Evolutionary conservation across 1,139 yeast genomes (phyloP), one percentile per base, ranked within the genome.

Genomic region (Candida tropicalis): DNA sequence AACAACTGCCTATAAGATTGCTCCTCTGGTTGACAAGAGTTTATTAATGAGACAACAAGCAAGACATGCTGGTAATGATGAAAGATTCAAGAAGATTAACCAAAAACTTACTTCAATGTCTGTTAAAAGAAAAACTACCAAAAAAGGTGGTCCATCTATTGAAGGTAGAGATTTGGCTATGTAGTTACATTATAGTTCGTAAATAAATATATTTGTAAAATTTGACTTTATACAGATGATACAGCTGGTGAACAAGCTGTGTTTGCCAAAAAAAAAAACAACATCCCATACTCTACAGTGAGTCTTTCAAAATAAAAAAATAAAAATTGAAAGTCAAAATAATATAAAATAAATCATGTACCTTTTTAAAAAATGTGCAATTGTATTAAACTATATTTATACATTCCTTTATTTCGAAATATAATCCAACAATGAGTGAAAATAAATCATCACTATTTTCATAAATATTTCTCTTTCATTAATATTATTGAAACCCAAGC

Each of bases 1-100:
- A 53, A 85, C 95, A 2, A 82, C 90, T 6, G 96, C 93, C 47
- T 91, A 88, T 70, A 87, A 86, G 58, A 84, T 87, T 60, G 98
- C 97, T 0, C 98, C 98, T 42, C 82, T 75, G 57, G 87, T 87
- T 48, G 84, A 80, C 56, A 60, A 73, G 24, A 68, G 64, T 43
- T 49, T 70, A 47, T 68, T 73, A 50, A 64, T 65, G 56, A 65
- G 75, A 55, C 68, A 68, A 46, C 66, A 60, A 48, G 52, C 60
- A 47, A 54, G 62, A 45, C 80, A 79, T 52, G 78, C 79, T 45
- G 82, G 81, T 28, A 69, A 80, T 36, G 95, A 87, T 63, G 96
- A 88, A 59, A 81, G 89, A 63, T 89, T 83, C 71, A 86, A 76
- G 68, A 82, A 86, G 58, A 73, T 89, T 56, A 79, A 80, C 56